Conservation (phyloP, 768 basidiomycete species). For the Podaxis pistillaris region DNA sequence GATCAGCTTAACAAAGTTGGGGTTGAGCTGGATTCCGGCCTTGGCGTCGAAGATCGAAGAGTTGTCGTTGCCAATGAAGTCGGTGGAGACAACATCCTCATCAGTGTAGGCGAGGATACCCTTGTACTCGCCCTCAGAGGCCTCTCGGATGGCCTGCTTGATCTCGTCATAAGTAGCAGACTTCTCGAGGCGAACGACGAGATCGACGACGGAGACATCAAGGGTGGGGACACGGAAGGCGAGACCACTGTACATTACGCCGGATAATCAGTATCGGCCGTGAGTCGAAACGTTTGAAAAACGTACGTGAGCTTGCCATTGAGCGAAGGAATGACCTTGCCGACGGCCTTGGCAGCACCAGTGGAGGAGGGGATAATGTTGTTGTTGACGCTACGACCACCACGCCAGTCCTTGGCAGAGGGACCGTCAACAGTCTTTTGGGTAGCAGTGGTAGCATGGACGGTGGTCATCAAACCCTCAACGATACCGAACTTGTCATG, state of each 20-base stretch:
- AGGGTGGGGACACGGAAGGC: conserved; percentile 96
- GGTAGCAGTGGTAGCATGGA: conserved; percentile 95
- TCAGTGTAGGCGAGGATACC: conserved; percentile 91
- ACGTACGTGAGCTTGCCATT: conserved; percentile 97
- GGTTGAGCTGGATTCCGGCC: conserved; percentile 91
- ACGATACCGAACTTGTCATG: conserved; percentile 95
- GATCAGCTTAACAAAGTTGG: conserved; percentile 94
- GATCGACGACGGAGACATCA: conserved; percentile 97
- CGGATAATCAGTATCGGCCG: neutral
- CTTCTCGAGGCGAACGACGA: conserved; percentile 91
- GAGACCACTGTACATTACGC: conserved; percentile 59
- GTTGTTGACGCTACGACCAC: conserved; percentile 91
- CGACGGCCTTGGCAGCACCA: conserved; percentile 98
- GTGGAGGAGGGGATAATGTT: conserved; percentile 99
- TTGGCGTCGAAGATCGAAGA: conserved; percentile 93
- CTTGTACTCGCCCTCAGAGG: conserved; percentile 66
- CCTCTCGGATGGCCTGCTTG: conserved; percentile 81
- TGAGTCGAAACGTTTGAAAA: neutral
- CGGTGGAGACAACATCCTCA: conserved; percentile 90
- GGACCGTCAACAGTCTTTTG: conserved; percentile 96
- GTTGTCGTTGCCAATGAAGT: conserved; percentile 76
- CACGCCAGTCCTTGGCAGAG: conserved; percentile 96
- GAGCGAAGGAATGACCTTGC: conserved; percentile 93
- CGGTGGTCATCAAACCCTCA: conserved; percentile 98
- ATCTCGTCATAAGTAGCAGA: conserved; percentile 84